phyloP scores from a whole-genome alignment of 2,329 filamentous ascomycete genomes.

The Emmonsiellopsis sp. region DNA sequence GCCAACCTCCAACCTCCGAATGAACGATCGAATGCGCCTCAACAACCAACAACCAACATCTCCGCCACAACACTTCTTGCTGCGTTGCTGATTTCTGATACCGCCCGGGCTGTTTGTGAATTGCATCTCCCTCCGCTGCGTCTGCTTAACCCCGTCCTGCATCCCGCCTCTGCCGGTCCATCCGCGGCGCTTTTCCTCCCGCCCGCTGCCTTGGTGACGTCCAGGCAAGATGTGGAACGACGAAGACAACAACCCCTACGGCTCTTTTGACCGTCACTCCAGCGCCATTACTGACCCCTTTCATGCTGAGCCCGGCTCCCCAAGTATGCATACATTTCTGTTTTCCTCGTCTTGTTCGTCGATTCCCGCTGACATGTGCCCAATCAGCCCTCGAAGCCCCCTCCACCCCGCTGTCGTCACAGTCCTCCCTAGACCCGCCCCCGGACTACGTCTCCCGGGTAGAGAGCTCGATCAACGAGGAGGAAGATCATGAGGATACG shows the following conservation, averaged over 20 bases:
- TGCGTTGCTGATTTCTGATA: too few species aligned
- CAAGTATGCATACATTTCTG: slow-evolving; percentile 39
- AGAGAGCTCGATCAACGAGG: slow-evolving; percentile 50
- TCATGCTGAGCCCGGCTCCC: slow-evolving; percentile 45
- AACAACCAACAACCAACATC: too few species aligned
- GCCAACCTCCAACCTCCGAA: too few species aligned
- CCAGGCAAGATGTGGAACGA: slow-evolving; percentile 82
- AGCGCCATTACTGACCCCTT: slow-evolving; percentile 62
- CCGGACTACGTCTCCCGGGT: slow-evolving; percentile 48
- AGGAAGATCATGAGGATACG: slow-evolving; percentile 33
- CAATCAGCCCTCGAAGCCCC: slow-evolving; percentile 50
- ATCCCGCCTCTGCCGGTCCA: background rate
- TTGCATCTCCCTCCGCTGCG: too few species aligned
- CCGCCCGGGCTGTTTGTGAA: too few species aligned
- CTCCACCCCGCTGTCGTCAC: slow-evolving; percentile 59
- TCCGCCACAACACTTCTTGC: too few species aligned
- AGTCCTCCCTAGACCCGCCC: slow-evolving; percentile 59
- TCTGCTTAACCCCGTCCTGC: too few species aligned
- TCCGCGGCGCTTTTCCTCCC: background rate
- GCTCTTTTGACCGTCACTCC: slow-evolving; percentile 82
- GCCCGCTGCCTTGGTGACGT: background rate
- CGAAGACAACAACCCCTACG: slow-evolving; percentile 97
- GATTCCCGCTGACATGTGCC: background rate
- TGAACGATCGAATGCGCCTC: too few species aligned
- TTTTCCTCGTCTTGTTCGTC: background rate